Conservation (phyloP, 2,329 filamentous ascomycete genomes). For the Thelonectria discophora region DNA sequence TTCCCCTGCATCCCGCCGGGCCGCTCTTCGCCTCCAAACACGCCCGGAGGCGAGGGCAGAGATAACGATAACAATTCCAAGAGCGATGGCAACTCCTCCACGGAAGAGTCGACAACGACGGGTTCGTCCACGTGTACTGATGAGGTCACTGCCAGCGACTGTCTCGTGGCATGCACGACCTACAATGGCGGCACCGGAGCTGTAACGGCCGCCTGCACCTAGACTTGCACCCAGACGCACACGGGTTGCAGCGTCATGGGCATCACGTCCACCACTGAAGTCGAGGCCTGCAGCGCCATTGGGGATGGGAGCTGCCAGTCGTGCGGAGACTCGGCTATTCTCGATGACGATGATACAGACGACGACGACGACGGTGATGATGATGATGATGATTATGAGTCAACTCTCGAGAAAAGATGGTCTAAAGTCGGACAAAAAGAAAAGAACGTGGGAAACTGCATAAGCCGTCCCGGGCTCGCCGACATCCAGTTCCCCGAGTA, state of each 20-base stretch:
- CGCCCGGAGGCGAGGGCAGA: neutral
- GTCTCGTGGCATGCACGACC: conserved; percentile 27
- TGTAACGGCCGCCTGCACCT: conserved; percentile 12
- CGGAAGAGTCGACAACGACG: neutral
- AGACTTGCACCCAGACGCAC: conserved; percentile 25
- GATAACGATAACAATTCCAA: conserved; percentile 7
- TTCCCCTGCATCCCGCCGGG: conserved; percentile 29
- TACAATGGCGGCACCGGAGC: conserved; percentile 10
- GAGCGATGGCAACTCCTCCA: neutral
- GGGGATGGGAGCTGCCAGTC: conserved; percentile 4
- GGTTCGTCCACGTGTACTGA: conserved; percentile 19
- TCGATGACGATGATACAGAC: neutral
- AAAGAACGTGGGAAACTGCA: neutral
- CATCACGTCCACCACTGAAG: conserved; percentile 12
- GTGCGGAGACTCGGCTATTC: neutral
- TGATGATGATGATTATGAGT: neutral
- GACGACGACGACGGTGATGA: neutral
- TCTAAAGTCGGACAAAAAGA: neutral
- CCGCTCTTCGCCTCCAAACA: conserved; percentile 11
- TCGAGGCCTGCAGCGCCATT: conserved; percentile 16
- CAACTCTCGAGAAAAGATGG: neutral
- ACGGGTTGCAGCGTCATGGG: conserved; percentile 26
- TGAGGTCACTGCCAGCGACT: conserved; percentile 27
- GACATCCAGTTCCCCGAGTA: conserved; percentile 6
- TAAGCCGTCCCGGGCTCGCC: neutral